A percentile compares a stretch with the other conserved stretches of the same genome.
Conservation (phyloP, 2,329 filamentous ascomycete species). For the Fusarium hainanense region DNA sequence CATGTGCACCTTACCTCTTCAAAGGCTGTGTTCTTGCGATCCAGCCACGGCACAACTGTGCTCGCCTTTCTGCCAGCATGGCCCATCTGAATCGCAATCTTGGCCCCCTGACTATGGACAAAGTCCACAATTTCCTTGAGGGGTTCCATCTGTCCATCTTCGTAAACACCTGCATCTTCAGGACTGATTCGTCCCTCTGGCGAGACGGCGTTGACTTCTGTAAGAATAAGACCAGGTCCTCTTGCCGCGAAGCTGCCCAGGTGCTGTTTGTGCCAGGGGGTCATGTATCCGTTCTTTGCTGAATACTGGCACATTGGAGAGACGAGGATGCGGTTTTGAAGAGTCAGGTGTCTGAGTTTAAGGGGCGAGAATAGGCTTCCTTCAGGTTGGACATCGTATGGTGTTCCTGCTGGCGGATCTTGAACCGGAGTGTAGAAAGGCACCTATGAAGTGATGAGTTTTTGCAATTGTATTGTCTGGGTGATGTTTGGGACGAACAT, state of each 20-base stretch:
- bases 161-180: slow-evolving; percentile 75
- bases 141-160: slow-evolving; percentile 73
- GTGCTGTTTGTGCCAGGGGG: slow-evolving; percentile 58
- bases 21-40: slow-evolving; percentile 40
- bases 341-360: slow-evolving; percentile 55
- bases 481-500: slow-evolving; percentile 9
- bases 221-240: slow-evolving; percentile 68
- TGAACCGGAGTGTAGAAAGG: slow-evolving; percentile 44
- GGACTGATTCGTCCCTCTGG: slow-evolving; percentile 78
- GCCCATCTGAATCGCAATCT: slow-evolving; percentile 74
- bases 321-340: slow-evolving; percentile 60
- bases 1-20: slow-evolving; percentile 28
- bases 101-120: slow-evolving; percentile 67
- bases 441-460: slow-evolving; percentile 14
- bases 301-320: slow-evolving; percentile 52
- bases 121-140: slow-evolving; percentile 72
- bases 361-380: slow-evolving; percentile 56
- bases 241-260: slow-evolving; percentile 52
- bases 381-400: slow-evolving; percentile 41
- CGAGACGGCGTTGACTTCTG: slow-evolving; percentile 75
- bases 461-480: background rate
- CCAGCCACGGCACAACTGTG: slow-evolving; percentile 46
- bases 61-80: slow-evolving; percentile 73
- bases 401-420: slow-evolving; percentile 41
- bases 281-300: slow-evolving; percentile 55